Evolutionary conservation across 441 rosid genomes (phyloP), one percentile per base, ranked within the genome.

Genomic region (Populus hybrid): DNA sequence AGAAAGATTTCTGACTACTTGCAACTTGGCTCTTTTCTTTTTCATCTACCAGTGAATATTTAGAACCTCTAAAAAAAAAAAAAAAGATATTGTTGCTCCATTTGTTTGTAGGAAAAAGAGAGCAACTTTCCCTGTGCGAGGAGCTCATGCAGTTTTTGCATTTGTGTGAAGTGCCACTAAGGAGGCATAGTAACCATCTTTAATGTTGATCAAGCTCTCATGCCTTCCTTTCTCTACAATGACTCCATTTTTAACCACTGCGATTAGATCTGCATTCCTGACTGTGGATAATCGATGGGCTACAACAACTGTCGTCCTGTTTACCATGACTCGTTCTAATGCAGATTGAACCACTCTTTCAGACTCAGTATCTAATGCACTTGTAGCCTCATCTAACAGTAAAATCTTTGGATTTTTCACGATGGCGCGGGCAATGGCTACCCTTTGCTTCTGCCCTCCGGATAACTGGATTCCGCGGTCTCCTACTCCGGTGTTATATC

Each of bases 381-480:
- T 93, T 0, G 89, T 92, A 42, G 96, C 98, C 81, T 95, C 97
- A 40, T 91, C 91, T 3, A 89, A 80, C 1, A 91, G 85, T 72
- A 91, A 74, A 78, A 91, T 85, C 78, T 82, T 93, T 1, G 93
- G 97, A 46, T 80, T 85, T 73, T 88, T 95, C 3, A 88, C 81
- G 1, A 95, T 87, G 9, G 98, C 98, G 4, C 97, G 83, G 0
- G 94, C 93, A 57, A 92, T 93, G 42, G 92, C 98, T 59, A 93
- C 89, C 71, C 94, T 72, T 66, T 95, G 92, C 83, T 92, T 93
- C 80, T 95, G 97, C 7, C 98, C 90, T 0, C 97, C 94, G 0
- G 97, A 93, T 76, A 91, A 35, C 40, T 94, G 97, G 28, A 85
- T 80, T 74, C 98, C 98, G 80, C 94, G 81, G 67, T 94, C 97